Conservation (phyloP, 1,284 basidiomycete species). For the Puccinia hordei region DNA sequence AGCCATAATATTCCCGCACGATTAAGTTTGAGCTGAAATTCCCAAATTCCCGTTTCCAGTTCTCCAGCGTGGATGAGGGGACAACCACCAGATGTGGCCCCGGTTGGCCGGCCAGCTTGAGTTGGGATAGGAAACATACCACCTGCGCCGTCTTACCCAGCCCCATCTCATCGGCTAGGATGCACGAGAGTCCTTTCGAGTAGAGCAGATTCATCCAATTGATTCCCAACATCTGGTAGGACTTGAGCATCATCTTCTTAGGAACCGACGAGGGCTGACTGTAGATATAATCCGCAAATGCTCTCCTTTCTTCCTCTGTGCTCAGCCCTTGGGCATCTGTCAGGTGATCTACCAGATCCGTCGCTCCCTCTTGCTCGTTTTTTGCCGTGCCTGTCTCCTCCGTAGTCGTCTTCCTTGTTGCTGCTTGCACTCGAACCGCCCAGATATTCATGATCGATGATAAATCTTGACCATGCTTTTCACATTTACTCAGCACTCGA, state of each 20-base stretch:
- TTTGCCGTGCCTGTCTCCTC: constrained; percentile 52
- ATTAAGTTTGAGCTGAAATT: constrained; percentile 82
- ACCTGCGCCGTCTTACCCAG: constrained; percentile 98
- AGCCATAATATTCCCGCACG: constrained; percentile 91
- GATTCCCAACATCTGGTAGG: constrained; percentile 94
- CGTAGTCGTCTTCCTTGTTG: no score
- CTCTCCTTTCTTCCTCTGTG: constrained; percentile 57
- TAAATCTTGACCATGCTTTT: constrained; percentile 71
- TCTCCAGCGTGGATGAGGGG: constrained; percentile 93
- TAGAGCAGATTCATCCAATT: constrained; percentile 95
- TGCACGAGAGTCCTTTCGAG: constrained; percentile 79
- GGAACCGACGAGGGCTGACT: constrained; percentile 74
- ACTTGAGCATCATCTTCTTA: constrained; percentile 77
- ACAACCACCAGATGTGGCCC: constrained; percentile 94
- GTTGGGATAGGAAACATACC: constrained; percentile 88
- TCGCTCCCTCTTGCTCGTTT: constrained; percentile 59
- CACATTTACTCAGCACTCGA: constrained; percentile 81
- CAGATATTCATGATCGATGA: constrained; percentile 75
- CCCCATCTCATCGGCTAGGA: constrained; percentile 90
- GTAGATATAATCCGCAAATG: constrained; percentile 65
- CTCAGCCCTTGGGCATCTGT: constrained; percentile 58
- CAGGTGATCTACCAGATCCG: constrained; percentile 60
- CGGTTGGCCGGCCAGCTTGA: constrained; percentile 73
- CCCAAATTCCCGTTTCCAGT: constrained; percentile 95
- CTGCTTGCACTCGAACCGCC: constrained; percentile 61